Base-by-base conservation (phyloP, 2,329 filamentous ascomycete species). In the Fusarium pseudograminearum region DNA sequence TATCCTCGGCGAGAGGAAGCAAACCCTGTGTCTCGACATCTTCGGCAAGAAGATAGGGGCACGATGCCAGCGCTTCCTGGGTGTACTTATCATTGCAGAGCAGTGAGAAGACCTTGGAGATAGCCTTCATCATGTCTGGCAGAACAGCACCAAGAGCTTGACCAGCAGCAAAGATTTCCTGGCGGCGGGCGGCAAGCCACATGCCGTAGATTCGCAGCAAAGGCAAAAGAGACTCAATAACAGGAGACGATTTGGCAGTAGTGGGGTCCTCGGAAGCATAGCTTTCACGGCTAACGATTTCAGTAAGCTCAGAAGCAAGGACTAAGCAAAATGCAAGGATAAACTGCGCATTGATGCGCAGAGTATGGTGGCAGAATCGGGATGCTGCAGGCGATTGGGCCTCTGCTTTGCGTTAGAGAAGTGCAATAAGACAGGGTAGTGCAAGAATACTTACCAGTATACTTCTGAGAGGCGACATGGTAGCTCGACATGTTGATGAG, bases 401-500 rank as follows among this genome's bases (percentile, higher is more conserved):
- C 66, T 84, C 84, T 84, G 64, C 53, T 55, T n/a, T 57, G 71
- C 71, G 58, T 57, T 44, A 65, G 45, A 18, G 24, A 38, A 22
- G 28, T 14, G 40, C 15, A 53, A 34, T 30, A 15, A 24, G 50
- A 36, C n/a, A 53, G 18, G n/a, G 18, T 24, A 24, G n/a, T 20
- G 5, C 12, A 24, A 26, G 6, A 33, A 34, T 15, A 78, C 82
- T 64, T 65, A 81, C 81, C 76, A 22, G 73, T 72, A 52, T 75
- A 78, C 36, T 76, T 75, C 30, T 70, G 56, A 15, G 75, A 74
- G 10, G 93, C 91, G 75, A 93, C 86, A 69, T 91, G 87, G 77
- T 96, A 93, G 9, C 94, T 93, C 8, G 93, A 90, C 66, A 98
- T 91, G 74, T 97, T 98, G 71, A 95, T 89, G 45, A 98, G 83